These are phyloP conservation scores for Boletus rubroflammeus DNA, from an alignment of 768 basidiomycete species.

Conservation along the genomic window DNA sequence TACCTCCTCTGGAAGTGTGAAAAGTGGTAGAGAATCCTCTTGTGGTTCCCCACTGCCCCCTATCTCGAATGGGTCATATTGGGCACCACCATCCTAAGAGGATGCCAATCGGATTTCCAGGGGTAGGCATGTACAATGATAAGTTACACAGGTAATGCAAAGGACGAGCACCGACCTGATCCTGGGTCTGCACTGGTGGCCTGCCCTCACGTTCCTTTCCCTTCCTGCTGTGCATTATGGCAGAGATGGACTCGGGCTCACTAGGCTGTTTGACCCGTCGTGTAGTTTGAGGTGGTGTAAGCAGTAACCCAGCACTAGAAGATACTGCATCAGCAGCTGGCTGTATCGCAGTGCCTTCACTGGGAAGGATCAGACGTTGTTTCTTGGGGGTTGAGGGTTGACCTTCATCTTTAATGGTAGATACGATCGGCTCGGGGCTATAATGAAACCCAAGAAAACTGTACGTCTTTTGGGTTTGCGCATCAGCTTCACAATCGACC, in stretches of 20 bases:
- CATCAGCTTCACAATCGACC: conserved; percentile 18
- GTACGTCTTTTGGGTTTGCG: conserved; percentile 8
- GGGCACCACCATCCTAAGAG: background rate
- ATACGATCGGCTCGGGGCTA: conserved; percentile 7
- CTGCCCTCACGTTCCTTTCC: conserved; percentile 26
- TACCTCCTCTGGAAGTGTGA: conserved; percentile 11
- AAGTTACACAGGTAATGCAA: background rate
- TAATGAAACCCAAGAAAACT: conserved; percentile 26
- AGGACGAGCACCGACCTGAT: conserved; percentile 15
- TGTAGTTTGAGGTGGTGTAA: conserved; percentile 28
- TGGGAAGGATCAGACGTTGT: conserved; percentile 8
- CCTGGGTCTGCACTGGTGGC: background rate
- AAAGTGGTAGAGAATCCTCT: conserved; percentile 21
- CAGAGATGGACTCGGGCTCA: background rate
- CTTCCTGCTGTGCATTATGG: conserved; percentile 16
- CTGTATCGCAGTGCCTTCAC: background rate
- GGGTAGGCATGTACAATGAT: background rate
- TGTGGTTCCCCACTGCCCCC: background rate
- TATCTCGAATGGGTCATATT: background rate
- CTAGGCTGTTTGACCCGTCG: conserved; percentile 6
- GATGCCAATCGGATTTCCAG: background rate
- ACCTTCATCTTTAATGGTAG: conserved; percentile 10
- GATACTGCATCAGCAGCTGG: background rate
- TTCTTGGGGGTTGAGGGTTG: conserved; percentile 27
- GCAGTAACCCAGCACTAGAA: conserved; percentile 1